Percentiles rank a stretch among this genome's conserved stretches.
These are phyloP conservation scores for Allantophomopsis cytisporea DNA, from an alignment of 2,329 filamentous ascomycete species.

Conservation along the genomic window DNA sequence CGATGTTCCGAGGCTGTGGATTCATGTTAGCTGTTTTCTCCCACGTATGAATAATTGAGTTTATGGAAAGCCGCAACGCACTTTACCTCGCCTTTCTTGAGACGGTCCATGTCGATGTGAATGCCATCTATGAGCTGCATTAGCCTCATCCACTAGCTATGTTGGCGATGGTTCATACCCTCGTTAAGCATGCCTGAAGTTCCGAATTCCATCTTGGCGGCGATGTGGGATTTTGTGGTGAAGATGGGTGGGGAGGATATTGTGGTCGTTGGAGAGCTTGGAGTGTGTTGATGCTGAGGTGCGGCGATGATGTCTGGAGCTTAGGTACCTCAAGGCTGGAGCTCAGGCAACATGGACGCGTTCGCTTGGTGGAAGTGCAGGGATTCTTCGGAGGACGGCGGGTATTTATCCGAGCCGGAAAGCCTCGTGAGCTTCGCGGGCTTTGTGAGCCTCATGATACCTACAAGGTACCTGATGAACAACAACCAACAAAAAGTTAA, in stretches of 20 bases:
- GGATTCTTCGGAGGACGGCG: background rate
- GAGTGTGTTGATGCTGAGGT: background rate
- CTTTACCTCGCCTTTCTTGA: slow-evolving; percentile 99
- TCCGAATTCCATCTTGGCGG: slow-evolving; percentile 44
- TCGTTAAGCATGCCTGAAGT: slow-evolving; percentile 48
- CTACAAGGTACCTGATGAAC: too few species aligned
- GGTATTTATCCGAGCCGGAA: too few species aligned
- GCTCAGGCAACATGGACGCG: slow-evolving; percentile 13
- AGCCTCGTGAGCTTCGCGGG: too few species aligned
- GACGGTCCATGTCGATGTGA: slow-evolving; percentile 94
- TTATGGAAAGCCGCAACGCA: slow-evolving; percentile 30
- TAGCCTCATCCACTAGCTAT: slow-evolving; percentile 12
- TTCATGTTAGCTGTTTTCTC: slow-evolving; percentile 17
- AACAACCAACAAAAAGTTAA: too few species aligned
- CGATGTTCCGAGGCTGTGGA: slow-evolving; percentile 75
- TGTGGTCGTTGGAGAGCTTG: slow-evolving; percentile 1
- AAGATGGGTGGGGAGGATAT: background rate
- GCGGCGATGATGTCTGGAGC: slow-evolving; percentile 6
- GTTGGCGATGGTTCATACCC: slow-evolving; percentile 27
- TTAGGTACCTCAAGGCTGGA: slow-evolving; percentile 4
- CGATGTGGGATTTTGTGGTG: slow-evolving; percentile 2
- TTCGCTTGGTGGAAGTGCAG: slow-evolving; percentile 5
- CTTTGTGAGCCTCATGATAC: too few species aligned
- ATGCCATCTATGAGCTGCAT: slow-evolving; percentile 67
- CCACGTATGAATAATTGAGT: slow-evolving; percentile 8